A percentile compares a stretch with the other conserved stretches of the same genome.
phyloP scores from a whole-genome alignment of 2,329 filamentous ascomycete species.

The Aureobasidium zeae region DNA sequence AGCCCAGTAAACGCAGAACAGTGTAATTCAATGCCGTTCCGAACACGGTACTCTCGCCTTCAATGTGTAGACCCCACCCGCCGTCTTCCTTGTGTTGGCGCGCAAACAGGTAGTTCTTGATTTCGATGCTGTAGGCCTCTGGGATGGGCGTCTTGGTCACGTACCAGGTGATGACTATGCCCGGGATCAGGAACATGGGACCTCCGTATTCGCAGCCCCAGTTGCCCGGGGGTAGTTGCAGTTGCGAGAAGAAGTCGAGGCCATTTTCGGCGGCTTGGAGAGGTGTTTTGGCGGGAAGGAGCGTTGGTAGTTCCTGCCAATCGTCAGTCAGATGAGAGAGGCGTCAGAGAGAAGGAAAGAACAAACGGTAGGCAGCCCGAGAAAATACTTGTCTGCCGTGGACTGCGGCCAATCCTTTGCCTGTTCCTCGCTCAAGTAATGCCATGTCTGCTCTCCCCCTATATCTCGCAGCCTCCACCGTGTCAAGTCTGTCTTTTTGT shows the following conservation, averaged over 20 bases:
- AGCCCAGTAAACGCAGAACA: conserved; percentile 68
- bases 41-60: conserved; percentile 85
- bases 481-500: conserved; percentile 57
- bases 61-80: conserved; percentile 96
- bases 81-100: conserved; percentile 67
- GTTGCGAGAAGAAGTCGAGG: conserved; percentile 75
- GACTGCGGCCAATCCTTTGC: conserved; percentile 73
- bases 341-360: too few species aligned
- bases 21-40: conserved; percentile 86
- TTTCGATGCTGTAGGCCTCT: conserved; percentile 69
- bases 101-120: conserved; percentile 84
- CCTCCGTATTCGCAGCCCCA: conserved; percentile 98
- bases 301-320: conserved; percentile 60
- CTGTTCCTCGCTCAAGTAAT: conserved; percentile 72
- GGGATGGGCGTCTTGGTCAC: conserved; percentile 82
- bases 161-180: conserved; percentile 77
- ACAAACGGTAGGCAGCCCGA: conserved; percentile 68
- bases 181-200: conserved; percentile 88
- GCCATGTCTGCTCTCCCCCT: conserved; percentile 82
- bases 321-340: conserved; percentile 5
- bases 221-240: conserved; percentile 81
- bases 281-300: conserved; percentile 61
- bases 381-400: conserved; percentile 77
- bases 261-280: conserved; percentile 74
- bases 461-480: conserved; percentile 82